These are phyloP conservation scores for Rhinocladiella similis DNA, from an alignment of 2,329 filamentous ascomycete species.

Conservation along the genomic window DNA sequence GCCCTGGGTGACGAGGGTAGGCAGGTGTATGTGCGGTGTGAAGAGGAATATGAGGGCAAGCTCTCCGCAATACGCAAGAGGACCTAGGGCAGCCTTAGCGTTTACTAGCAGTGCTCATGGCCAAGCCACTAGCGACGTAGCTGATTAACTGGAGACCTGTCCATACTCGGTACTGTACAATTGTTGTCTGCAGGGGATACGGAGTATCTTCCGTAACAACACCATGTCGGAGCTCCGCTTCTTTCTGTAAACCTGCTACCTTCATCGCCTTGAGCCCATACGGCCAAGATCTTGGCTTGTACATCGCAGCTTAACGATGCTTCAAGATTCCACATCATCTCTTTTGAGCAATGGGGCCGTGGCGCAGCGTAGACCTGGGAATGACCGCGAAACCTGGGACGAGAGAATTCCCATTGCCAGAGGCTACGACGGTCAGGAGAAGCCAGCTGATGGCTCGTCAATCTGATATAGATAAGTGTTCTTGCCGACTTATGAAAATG, in stretches of 20 bases:
- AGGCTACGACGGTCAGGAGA: neutral
- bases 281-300: neutral
- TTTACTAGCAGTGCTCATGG: too few species aligned
- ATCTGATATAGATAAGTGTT: neutral
- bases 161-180: too few species aligned
- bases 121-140: too few species aligned
- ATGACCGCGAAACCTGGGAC: neutral
- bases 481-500: neutral
- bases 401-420: neutral
- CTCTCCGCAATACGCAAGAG: too few species aligned
- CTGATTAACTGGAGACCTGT: too few species aligned
- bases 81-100: too few species aligned
- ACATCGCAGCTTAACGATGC: neutral
- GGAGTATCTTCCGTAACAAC: neutral
- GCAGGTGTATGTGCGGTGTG: too few species aligned
- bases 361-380: neutral
- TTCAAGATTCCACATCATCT: slow-evolving; percentile 11
- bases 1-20: too few species aligned
- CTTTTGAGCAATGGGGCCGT: neutral
- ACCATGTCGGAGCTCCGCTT: too few species aligned
- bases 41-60: too few species aligned
- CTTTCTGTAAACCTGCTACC: neutral
- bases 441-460: neutral
- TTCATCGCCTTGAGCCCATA: neutral
- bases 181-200: too few species aligned